Conservation (phyloP, 2,329 filamentous ascomycete genomes). For the Rutstroemia sydowiana region DNA sequence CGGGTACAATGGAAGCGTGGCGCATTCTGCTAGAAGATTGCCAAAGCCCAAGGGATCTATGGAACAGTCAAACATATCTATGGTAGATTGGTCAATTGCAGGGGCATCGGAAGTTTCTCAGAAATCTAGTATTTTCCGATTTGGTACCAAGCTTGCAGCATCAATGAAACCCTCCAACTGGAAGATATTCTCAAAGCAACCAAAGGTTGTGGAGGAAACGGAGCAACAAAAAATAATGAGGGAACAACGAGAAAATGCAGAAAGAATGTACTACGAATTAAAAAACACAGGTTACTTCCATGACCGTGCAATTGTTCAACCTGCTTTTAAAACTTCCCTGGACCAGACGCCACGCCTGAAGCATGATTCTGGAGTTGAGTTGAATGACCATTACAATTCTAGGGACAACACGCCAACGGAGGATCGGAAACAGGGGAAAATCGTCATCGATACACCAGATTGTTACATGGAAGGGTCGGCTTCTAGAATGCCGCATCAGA, state of each 20-base stretch:
- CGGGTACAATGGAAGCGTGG: neutral
- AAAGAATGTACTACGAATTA: constrained; percentile 45
- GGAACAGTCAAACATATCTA: constrained; percentile 13
- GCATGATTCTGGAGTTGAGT: constrained; percentile 26
- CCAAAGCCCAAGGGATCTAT: constrained; percentile 13
- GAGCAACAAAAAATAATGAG: constrained; percentile 36
- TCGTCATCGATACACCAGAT: constrained; percentile 19
- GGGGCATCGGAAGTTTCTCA: constrained; percentile 29
- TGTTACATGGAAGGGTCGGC: constrained; percentile 6
- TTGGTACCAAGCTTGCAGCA: constrained; percentile 46
- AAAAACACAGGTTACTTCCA: constrained; percentile 42
- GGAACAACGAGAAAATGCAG: constrained; percentile 38
- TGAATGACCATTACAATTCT: constrained; percentile 12
- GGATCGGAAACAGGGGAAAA: constrained; percentile 23
- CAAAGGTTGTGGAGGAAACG: constrained; percentile 33
- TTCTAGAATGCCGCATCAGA: constrained; percentile 11
- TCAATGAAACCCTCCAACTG: constrained; percentile 47
- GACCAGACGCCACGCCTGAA: constrained; percentile 12
- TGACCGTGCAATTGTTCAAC: constrained; percentile 26
- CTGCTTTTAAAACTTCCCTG: constrained; percentile 2
- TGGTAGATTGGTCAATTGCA: constrained; percentile 18
- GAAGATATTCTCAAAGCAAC: constrained; percentile 31
- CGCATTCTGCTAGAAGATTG: constrained; percentile 13
- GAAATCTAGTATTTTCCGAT: constrained; percentile 43
- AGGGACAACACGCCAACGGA: constrained; percentile 12